These are phyloP conservation scores for Millerozyma acaciae DNA, from an alignment of 805 yeast genomes.

Conservation along the genomic window DNA sequence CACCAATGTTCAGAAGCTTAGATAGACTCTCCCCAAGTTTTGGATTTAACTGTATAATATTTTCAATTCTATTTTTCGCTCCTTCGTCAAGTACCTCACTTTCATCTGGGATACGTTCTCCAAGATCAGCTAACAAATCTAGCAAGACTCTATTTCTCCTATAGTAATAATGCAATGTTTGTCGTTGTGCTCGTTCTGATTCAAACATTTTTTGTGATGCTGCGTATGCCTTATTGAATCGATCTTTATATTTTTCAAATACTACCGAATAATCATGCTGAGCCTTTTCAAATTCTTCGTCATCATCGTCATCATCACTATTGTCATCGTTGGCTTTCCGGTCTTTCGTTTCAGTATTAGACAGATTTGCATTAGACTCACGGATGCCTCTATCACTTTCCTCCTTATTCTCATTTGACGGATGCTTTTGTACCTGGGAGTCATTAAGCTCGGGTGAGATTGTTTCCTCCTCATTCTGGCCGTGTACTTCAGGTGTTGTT, in stretches of 20 bases:
- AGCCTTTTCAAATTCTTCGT: constrained; percentile 3
- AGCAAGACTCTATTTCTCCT: constrained; percentile 36
- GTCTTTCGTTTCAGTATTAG: too few relatives aligned
- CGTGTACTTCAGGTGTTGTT: too few relatives aligned
- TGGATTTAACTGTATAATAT: constrained; percentile 20
- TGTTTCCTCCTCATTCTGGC: too few relatives aligned
- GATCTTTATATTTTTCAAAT: constrained; percentile 25
- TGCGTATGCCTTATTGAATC: constrained; percentile 20
- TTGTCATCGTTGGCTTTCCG: constrained; percentile 2
- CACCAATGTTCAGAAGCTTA: constrained; percentile 14
- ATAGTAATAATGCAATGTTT: constrained; percentile 29
- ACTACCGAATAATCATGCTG: constrained; percentile 21
- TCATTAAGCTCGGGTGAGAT: too few relatives aligned
- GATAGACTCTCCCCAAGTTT: constrained; percentile 13
- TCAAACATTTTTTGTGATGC: constrained; percentile 24
- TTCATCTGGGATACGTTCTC: constrained; percentile 3
- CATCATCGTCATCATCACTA: constrained; percentile 7
- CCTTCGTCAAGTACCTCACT: constrained; percentile 1
- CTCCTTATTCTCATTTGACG: too few relatives aligned
- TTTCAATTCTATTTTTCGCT: constrained; percentile 18
- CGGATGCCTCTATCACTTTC: too few relatives aligned
- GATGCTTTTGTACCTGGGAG: too few relatives aligned
- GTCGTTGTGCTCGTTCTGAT: constrained; percentile 32
- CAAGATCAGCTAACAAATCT: constrained; percentile 22
- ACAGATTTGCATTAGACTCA: too few relatives aligned